Base-by-base conservation (phyloP, 1,284 basidiomycete genomes). In the Ustilago bromivora region DNA sequence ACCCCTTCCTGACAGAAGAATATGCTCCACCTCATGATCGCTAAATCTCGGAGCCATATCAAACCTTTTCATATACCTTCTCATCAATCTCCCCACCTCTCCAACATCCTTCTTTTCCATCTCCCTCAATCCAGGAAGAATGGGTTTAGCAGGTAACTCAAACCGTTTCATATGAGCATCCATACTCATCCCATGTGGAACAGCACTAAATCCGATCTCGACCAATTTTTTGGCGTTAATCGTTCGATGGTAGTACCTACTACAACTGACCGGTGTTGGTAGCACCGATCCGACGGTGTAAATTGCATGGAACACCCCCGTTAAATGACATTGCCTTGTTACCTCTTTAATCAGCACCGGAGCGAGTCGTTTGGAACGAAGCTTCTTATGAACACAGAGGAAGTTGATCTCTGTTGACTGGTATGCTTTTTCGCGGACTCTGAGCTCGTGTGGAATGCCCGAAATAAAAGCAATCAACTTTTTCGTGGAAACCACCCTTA, bases 321-420 rank as follows among this genome's bases (percentile, higher is more conserved):
- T 90, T 19, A 98, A 88, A 86, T 99, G 92, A 74, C 94, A 94
- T 83, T 94, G 93, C 17, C 97, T 90, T 0, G 97, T 99, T 34
- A 99, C 93, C 87, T 99, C 97, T 87, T 98, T 98, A 88, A 99
- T 99, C 58, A 99, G 90, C 32, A 99, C 94, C 0, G 97, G 97
- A 0, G 97, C 93, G 19, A 99, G 89, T 40, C 97, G 93, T 87
- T 98, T 99, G 6, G 94, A 94, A 13, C 97, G 92, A 55, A 99
- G 88, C 87, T 98, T 98, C 88, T 99, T 99, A 90, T 98, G 96
- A 4, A 98, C 92, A 82, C 95, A 98, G 57, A 99, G 91, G 87
- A 96, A 99, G 87, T 99, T 99, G 88, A 99, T 96, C 87, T 99
- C 97, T 81, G 92, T 76, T 28, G 73, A 68, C 47, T 83, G 84